Evolutionary conservation across 352 stramenopile genomes (phyloP), one percentile per base, ranked within the genome.

Genomic region (Phytophthora aleatoria): DNA sequence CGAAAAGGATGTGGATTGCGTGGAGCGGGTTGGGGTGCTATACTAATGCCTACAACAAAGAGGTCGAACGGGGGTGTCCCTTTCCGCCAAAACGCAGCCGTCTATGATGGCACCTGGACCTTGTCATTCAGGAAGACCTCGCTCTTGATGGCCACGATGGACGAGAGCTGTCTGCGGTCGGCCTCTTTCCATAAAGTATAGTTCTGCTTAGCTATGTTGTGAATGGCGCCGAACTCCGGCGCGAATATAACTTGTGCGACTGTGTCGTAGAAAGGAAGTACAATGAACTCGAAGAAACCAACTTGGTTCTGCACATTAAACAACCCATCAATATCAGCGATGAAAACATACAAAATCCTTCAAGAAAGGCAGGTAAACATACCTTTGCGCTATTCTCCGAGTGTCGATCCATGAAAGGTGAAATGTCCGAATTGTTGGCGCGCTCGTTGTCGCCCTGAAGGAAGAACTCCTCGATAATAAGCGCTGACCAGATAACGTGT

Each of bases 401-500:
- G 26, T 94, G 69, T 16, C 91, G 80, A 68, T 98, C 89, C 87
- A 97, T 97, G 71, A 98, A 97, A 16, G 94, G 93, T 56, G 83
- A 97, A 57, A 97, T 89, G 42, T 95, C 77, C 42, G 97, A 79
- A 54, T 87, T 90, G 35, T 92, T 79, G 36, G 80, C 73, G 47
- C 92, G 94, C 64, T 98, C 96, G 59, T 96, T 87, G 71, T 99
- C 95, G 41, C 96, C 96, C 74, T 99, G 95, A 16, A 88, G 69
- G 65, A 97, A 98, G 63, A 98, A 98, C 71, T 99, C 96, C 53
- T 97, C 87, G 50, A 98, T 91, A 50, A 98, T 96, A 31, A 96
- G 78, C 48, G 92, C 87, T 6, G 90, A 91, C 95, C 95, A 99
- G 61, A 95, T 84, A 55, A 92, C 87, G 50, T 95, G 83, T 35